A percentile compares a stretch with the other conserved stretches of the same genome.
These are phyloP conservation scores for Myxozyma neglecta DNA, from an alignment of 805 yeast genomes.

Conservation along the genomic window DNA sequence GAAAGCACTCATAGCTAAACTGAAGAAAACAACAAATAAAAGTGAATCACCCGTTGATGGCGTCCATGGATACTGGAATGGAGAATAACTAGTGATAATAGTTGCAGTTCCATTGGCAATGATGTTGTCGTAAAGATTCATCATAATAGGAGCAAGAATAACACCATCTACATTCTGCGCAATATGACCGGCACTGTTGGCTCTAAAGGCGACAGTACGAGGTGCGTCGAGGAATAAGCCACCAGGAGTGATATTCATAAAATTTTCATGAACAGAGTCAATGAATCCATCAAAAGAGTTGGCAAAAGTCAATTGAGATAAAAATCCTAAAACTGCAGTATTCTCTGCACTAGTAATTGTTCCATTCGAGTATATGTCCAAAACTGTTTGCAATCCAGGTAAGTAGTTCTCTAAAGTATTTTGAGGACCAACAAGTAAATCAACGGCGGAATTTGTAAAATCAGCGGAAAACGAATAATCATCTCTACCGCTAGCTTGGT, in stretches of 20 bases:
- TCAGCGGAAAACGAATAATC: neutral
- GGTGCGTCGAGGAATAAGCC: constrained; percentile 36
- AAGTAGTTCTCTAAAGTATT: neutral
- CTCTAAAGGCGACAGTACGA: constrained; percentile 34
- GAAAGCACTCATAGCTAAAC: constrained; percentile 40
- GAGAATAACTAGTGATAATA: constrained; percentile 37
- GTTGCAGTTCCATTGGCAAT: constrained; percentile 35
- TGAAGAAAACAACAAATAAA: constrained; percentile 40
- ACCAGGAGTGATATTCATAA: constrained; percentile 37
- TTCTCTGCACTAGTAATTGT: neutral
- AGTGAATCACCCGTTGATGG: constrained; percentile 38
- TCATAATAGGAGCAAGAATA: constrained; percentile 32
- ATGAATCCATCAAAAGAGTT: constrained; percentile 29
- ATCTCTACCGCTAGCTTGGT: constrained; percentile 4
- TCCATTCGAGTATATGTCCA: neutral
- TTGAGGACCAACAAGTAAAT: constrained; percentile 15
- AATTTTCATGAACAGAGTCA: constrained; percentile 30
- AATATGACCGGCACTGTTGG: constrained; percentile 29
- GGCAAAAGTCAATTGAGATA: constrained; percentile 13
- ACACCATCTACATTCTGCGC: constrained; percentile 25
- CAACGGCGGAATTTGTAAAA: neutral
- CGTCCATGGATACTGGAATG: constrained; percentile 40
- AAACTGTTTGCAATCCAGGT: constrained; percentile 3
- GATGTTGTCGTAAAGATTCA: constrained; percentile 37
- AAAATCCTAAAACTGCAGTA: neutral